These are phyloP conservation scores for Lablab purpureus DNA, from an alignment of 306 rosid species.

Conservation along the genomic window DNA sequence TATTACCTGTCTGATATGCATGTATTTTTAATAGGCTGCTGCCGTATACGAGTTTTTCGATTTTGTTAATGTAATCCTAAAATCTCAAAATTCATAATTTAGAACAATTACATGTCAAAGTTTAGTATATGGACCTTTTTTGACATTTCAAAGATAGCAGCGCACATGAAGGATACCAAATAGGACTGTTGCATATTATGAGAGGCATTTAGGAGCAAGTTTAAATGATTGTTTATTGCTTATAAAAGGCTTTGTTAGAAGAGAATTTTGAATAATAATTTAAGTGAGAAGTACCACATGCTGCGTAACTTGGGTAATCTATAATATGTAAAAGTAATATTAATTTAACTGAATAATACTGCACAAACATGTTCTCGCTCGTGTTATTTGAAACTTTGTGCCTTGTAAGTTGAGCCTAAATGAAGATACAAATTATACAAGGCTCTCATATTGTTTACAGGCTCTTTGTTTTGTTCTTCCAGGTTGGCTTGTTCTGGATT, in stretches of 20 bases:
- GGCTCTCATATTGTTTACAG: background rate
- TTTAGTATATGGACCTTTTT: background rate
- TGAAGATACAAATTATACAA: background rate
- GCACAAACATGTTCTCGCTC: background rate
- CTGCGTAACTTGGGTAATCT: background rate
- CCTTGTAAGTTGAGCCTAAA: no score
- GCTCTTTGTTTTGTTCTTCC: background rate
- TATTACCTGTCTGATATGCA: background rate
- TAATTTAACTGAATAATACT: background rate
- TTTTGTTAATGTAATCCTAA: conserved; percentile 6
- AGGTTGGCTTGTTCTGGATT: conserved; percentile 13
- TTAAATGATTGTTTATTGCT: background rate
- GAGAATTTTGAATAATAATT: no score
- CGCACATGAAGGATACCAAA: background rate
- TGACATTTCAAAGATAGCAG: conserved; percentile 25
- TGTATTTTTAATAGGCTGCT: background rate
- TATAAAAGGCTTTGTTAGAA: conserved; percentile 2
- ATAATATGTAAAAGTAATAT: background rate
- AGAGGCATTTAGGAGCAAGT: background rate
- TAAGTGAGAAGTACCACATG: background rate
- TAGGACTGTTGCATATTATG: background rate
- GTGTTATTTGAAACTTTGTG: conserved; percentile 22
- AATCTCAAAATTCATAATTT: conserved; percentile 4
- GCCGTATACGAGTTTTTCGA: background rate
- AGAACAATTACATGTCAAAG: background rate